phyloP scores from a whole-genome alignment of 441 rosid species.

The Rhodomyrtus psidioides region DNA sequence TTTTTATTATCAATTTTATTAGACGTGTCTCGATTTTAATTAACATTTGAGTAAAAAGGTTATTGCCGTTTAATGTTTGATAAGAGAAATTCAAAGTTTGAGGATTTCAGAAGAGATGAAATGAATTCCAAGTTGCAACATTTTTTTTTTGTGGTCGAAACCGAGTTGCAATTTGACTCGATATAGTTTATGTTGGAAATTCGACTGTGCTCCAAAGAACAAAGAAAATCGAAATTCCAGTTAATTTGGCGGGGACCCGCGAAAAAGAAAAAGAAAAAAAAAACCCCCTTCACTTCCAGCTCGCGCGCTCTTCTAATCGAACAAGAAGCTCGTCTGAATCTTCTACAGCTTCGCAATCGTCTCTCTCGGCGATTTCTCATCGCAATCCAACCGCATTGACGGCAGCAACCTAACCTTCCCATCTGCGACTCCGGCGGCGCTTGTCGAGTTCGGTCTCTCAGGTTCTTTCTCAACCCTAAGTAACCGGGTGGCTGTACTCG shows the following conservation, averaged over 20 bases:
- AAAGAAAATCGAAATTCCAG: background rate
- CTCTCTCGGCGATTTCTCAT: background rate
- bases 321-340: background rate
- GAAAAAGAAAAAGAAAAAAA: fast-evolving
- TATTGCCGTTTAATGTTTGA: background rate
- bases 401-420: background rate
- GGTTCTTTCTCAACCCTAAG: background rate
- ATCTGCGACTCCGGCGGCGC: background rate
- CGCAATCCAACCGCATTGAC: background rate
- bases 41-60: background rate
- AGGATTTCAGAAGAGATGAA: background rate
- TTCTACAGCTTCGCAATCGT: background rate
- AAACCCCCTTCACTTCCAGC: fast-evolving
- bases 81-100: background rate
- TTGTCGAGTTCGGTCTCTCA: background rate
- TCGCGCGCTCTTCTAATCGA: background rate
- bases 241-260: background rate
- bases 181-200: background rate
- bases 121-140: background rate
- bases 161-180: background rate
- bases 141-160: no score
- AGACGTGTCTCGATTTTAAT: fast-evolving
- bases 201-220: no score
- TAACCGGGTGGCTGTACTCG: background rate
- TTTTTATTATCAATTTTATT: fast-evolving